These are phyloP conservation scores for Penicillium maclennaniae DNA, from an alignment of 495 filamentous ascomycete species.

Conservation along the genomic window DNA sequence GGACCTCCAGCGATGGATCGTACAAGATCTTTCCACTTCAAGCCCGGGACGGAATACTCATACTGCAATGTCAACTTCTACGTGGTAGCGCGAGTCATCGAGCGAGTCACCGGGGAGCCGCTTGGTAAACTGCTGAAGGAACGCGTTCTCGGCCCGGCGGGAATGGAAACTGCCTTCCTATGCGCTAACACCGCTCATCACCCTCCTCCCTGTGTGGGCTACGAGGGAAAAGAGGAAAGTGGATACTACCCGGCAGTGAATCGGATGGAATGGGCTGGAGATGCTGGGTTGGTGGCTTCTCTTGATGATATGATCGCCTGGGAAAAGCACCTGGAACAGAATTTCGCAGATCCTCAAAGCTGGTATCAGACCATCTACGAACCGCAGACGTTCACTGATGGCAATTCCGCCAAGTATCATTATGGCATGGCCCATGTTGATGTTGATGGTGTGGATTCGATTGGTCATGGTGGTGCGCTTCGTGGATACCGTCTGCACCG, in stretches of 20 bases:
- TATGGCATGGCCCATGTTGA: constrained; percentile 21
- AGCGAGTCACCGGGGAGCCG: constrained; percentile 21
- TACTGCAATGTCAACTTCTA: constrained; percentile 35
- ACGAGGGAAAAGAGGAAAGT: constrained; percentile 25
- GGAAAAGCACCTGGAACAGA: constrained; percentile 26
- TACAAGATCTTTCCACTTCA: constrained; percentile 28
- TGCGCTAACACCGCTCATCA: constrained; percentile 25
- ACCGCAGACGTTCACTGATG: constrained; percentile 20
- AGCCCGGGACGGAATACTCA: constrained; percentile 29
- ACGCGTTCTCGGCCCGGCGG: constrained; percentile 25
- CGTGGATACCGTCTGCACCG: constrained; percentile 32
- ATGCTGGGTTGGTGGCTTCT: constrained; percentile 33
- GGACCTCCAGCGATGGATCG: constrained; percentile 16
- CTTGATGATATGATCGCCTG: constrained; percentile 35
- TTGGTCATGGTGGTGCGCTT: constrained; percentile 32
- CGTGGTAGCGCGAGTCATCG: constrained; percentile 26
- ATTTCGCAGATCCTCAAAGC: constrained; percentile 18
- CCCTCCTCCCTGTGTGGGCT: constrained; percentile 30
- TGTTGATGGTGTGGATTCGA: constrained; percentile 12
- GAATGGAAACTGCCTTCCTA: constrained; percentile 30
- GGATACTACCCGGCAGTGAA: constrained; percentile 25
- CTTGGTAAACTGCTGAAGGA: constrained; percentile 24
- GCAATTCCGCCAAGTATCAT: constrained; percentile 20
- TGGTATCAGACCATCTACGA: constrained; percentile 21
- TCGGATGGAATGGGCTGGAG: constrained; percentile 34